A percentile compares a stretch with the other conserved stretches of the same genome.
Conservation (phyloP, 2,329 filamentous ascomycete species). For the Fusarium xyrophilum region DNA sequence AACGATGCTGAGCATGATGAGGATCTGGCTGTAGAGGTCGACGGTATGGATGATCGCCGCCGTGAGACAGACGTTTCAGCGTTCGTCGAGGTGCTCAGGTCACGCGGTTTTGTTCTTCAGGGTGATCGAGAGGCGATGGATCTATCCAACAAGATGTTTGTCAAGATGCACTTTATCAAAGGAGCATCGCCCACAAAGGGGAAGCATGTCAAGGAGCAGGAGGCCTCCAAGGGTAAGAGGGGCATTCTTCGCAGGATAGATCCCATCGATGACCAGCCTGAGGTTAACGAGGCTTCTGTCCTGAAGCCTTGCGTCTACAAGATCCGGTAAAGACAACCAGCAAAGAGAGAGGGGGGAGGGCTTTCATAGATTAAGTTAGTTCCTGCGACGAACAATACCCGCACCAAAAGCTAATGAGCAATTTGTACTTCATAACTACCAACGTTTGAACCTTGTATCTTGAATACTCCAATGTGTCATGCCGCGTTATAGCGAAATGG, state of each 20-base stretch:
- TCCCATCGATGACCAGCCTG: conserved; percentile 64
- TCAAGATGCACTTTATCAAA: conserved; percentile 95
- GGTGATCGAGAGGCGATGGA: conserved; percentile 72
- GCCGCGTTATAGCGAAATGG: conserved; percentile 10
- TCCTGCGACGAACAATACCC: conserved; percentile 27
- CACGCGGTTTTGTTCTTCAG: conserved; percentile 84
- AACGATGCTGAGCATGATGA: conserved; percentile 59
- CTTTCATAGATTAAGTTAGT: conserved; percentile 16
- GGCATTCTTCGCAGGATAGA: conserved; percentile 63
- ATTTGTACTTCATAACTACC: conserved; percentile 22
- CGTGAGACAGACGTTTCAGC: conserved; percentile 85
- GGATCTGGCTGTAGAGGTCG: conserved; percentile 73
- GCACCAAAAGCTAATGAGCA: conserved; percentile 24
- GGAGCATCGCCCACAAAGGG: conserved; percentile 75
- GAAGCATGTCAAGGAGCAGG: conserved; percentile 69
- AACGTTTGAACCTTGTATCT: conserved; percentile 23
- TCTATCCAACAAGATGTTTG: conserved; percentile 96
- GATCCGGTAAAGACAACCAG: conserved; percentile 63
- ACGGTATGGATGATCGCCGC: conserved; percentile 67
- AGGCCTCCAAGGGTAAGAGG: conserved; percentile 62
- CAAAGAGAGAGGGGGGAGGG: neutral
- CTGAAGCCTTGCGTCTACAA: conserved; percentile 98
- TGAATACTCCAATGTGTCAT: conserved; percentile 23
- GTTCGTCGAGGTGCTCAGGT: conserved; percentile 82
- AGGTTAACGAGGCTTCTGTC: conserved; percentile 68